phyloP scores from a whole-genome alignment of 345 rosid genomes.

The Citrus inodora region DNA sequence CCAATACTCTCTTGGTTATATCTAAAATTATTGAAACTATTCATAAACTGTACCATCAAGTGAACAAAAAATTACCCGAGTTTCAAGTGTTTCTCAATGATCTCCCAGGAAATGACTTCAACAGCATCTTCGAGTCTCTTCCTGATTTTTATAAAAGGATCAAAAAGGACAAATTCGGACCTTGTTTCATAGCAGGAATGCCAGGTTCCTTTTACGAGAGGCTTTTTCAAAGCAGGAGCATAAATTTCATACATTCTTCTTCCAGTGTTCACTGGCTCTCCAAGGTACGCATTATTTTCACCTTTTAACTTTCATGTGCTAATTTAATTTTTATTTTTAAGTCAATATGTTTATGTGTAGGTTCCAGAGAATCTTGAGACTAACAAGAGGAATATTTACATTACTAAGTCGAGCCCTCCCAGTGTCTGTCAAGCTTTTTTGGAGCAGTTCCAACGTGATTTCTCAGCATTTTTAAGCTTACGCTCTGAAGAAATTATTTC shows the following conservation, averaged over 20 bases:
- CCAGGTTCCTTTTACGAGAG: slow-evolving; percentile 50
- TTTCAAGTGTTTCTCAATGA: slow-evolving; percentile 40
- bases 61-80: slow-evolving; percentile 14
- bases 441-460: slow-evolving; percentile 44
- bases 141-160: slow-evolving; percentile 10
- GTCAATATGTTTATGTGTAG: not conserved
- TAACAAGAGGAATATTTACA: slow-evolving; percentile 22
- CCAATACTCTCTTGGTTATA: slow-evolving; percentile 28
- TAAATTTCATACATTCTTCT: slow-evolving; percentile 36
- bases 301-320: too few species aligned
- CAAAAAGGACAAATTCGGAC: not conserved
- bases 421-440: slow-evolving; percentile 30
- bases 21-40: slow-evolving; percentile 16
- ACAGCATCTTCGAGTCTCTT: slow-evolving; percentile 25
- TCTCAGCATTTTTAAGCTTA: slow-evolving; percentile 35
- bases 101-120: slow-evolving; percentile 48
- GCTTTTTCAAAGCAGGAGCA: slow-evolving; percentile 35
- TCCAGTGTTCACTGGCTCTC: slow-evolving; percentile 40
- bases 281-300: slow-evolving; percentile 13
- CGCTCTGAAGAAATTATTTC: slow-evolving; percentile 39
- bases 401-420: slow-evolving; percentile 34
- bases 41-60: not conserved
- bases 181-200: slow-evolving; percentile 31
- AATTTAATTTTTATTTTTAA: too few species aligned
- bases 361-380: slow-evolving; percentile 25